Evolutionary conservation across 345 rosid species (phyloP).

Genomic region (Eucalyptus urophylla): DNA sequence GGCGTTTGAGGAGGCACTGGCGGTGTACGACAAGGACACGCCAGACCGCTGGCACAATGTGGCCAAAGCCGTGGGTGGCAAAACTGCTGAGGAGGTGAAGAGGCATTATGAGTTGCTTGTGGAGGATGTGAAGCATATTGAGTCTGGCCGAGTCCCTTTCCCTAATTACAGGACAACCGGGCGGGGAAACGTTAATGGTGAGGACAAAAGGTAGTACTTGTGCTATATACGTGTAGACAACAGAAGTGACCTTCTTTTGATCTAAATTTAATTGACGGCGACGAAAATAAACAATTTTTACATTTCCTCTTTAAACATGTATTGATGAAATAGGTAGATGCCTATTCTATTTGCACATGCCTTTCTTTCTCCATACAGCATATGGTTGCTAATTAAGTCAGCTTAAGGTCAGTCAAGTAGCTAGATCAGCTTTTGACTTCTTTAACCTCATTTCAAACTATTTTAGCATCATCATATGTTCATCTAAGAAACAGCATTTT

Average conservation of each 20-base stretch:
- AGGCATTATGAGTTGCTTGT: slow-evolving; percentile 68
- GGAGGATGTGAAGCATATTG: slow-evolving; percentile 64
- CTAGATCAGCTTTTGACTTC: neutral
- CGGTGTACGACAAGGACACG: slow-evolving; percentile 81
- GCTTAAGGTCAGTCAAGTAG: neutral
- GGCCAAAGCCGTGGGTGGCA: slow-evolving; percentile 84
- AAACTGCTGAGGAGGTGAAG: slow-evolving; percentile 79
- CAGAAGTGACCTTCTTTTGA: neutral
- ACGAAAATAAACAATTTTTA: neutral
- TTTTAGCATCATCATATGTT: neutral
- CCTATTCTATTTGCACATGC: neutral
- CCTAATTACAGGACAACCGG: slow-evolving; percentile 59
- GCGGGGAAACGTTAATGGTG: slow-evolving; percentile 6
- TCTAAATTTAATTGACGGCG: neutral
- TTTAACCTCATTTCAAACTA: neutral
- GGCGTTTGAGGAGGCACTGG: slow-evolving; percentile 89
- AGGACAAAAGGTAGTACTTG: slow-evolving; percentile 20
- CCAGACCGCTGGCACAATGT: slow-evolving; percentile 97
- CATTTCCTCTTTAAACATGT: neutral
- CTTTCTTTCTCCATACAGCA: neutral
- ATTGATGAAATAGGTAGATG: neutral
- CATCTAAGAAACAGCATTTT: neutral
- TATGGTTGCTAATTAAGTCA: neutral
- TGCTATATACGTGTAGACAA: neutral
- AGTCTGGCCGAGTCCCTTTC: slow-evolving; percentile 75